Evolutionary conservation across 2,329 filamentous ascomycete genomes (phyloP).

Genomic region (Trichoderma lentiforme): DNA sequence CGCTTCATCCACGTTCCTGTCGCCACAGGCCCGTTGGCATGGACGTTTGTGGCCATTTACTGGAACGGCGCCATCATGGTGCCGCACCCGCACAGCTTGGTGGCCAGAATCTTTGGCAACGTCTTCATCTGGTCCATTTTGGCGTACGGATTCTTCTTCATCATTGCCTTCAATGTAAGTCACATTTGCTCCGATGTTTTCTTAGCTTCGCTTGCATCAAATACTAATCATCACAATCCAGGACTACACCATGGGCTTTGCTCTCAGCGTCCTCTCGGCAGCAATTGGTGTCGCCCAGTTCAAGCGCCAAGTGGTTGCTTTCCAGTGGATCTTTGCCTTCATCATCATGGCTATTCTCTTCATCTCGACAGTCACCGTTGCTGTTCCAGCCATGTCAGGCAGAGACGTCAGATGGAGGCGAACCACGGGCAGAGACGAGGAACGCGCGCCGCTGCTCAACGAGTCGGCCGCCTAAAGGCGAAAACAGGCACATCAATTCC

Average conservation of each 20-base stretch:
- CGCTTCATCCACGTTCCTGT: slow-evolving; percentile 73
- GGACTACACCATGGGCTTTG: slow-evolving; percentile 77
- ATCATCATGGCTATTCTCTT: slow-evolving; percentile 75
- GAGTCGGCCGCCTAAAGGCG: slow-evolving; percentile 35
- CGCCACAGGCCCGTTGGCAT: slow-evolving; percentile 73
- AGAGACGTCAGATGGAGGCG: slow-evolving; percentile 52
- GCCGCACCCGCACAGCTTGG: slow-evolving; percentile 60
- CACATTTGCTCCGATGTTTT: neutral
- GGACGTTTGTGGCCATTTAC: slow-evolving; percentile 82
- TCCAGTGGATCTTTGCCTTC: slow-evolving; percentile 94
- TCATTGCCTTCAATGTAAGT: slow-evolving; percentile 65
- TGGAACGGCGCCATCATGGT: slow-evolving; percentile 86
- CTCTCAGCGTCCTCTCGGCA: slow-evolving; percentile 68
- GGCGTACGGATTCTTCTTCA: slow-evolving; percentile 72
- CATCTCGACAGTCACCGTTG: slow-evolving; percentile 62
- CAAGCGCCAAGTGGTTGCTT: slow-evolving; percentile 65
- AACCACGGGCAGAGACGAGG: slow-evolving; percentile 44
- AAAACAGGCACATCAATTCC: neutral
- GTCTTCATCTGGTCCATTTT: slow-evolving; percentile 84
- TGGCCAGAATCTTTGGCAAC: slow-evolving; percentile 79
- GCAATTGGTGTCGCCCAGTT: slow-evolving; percentile 78
- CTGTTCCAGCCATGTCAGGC: slow-evolving; percentile 61
- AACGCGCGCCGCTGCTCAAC: slow-evolving; percentile 60
- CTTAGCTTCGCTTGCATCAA: neutral
- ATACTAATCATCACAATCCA: slow-evolving; percentile 22